These are phyloP conservation scores for Myriangium duriaei DNA, from an alignment of 2,329 filamentous ascomycete species.

Conservation along the genomic window DNA sequence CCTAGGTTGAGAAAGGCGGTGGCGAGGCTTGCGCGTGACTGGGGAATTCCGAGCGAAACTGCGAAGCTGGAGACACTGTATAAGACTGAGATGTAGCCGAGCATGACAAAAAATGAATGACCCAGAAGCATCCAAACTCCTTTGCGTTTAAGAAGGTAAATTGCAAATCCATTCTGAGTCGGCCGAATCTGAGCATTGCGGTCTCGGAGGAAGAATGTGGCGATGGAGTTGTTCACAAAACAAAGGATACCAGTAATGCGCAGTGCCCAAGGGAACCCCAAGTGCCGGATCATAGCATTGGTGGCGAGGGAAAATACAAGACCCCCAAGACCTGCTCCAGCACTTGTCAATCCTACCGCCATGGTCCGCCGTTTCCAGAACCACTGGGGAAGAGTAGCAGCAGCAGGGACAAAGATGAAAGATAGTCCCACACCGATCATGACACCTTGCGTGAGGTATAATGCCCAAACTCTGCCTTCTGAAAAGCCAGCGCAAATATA, in stretches of 20 bases:
- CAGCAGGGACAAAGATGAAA: conserved; percentile 28
- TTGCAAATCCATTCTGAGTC: conserved; percentile 24
- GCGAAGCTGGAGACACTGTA: conserved; percentile 38
- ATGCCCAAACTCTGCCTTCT: conserved; percentile 24
- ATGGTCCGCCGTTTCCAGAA: conserved; percentile 28
- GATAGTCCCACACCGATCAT: conserved; percentile 30
- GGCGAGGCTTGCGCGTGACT: conserved; percentile 28
- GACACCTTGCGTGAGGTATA: conserved; percentile 30
- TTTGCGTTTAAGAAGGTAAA: conserved; percentile 24
- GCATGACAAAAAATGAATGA: conserved; percentile 34
- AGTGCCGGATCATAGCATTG: conserved; percentile 24
- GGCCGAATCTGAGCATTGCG: conserved; percentile 24
- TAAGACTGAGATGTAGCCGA: conserved; percentile 37
- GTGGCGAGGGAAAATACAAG: conserved; percentile 25
- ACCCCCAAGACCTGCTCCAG: conserved; percentile 31
- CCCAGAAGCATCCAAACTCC: conserved; percentile 26
- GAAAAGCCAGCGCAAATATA: conserved; percentile 29
- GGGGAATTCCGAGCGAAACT: conserved; percentile 29
- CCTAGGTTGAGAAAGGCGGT: conserved; percentile 37
- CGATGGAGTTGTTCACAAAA: conserved; percentile 20
- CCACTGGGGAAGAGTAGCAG: conserved; percentile 30
- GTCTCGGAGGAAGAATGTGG: conserved; percentile 22
- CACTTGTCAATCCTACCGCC: conserved; percentile 28
- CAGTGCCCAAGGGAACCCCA: conserved; percentile 31
- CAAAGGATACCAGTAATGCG: conserved; percentile 25